Conservation (phyloP, 345 rosid species). For the Schrenkiella parvula region DNA sequence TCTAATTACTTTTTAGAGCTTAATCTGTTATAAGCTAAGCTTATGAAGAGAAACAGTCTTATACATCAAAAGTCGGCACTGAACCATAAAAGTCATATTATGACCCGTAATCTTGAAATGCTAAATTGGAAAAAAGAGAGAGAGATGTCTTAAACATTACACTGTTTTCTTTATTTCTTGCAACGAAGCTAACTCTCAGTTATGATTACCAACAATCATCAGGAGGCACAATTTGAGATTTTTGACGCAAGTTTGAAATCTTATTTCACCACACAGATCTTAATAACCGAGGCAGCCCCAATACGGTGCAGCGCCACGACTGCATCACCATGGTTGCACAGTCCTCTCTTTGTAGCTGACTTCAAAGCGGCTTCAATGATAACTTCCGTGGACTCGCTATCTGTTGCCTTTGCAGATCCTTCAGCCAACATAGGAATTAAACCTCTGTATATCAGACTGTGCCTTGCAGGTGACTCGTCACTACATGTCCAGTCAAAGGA, state of each 20-base stretch:
- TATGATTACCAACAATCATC: slow-evolving; percentile 30
- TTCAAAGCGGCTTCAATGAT: slow-evolving; percentile 67
- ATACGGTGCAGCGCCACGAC: slow-evolving; percentile 82
- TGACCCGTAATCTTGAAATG: neutral
- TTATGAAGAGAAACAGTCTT: slow-evolving; percentile 12
- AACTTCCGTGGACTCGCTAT: slow-evolving; percentile 80
- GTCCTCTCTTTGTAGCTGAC: slow-evolving; percentile 57
- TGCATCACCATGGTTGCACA: slow-evolving; percentile 75
- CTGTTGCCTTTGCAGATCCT: slow-evolving; percentile 93
- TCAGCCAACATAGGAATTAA: slow-evolving; percentile 76
- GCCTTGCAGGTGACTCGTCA: slow-evolving; percentile 90
- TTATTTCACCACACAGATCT: slow-evolving; percentile 80
- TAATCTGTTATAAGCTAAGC: slow-evolving; percentile 22
- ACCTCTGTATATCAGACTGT: slow-evolving; percentile 81
- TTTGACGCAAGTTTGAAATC: neutral
- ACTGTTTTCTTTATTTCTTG: slow-evolving; percentile 20
- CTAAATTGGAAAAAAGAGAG: neutral
- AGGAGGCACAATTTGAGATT: slow-evolving; percentile 13
- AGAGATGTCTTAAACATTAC: neutral
- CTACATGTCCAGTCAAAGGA: slow-evolving; percentile 87
- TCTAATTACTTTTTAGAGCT: neutral
- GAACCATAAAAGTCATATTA: neutral
- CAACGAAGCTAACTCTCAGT: slow-evolving; percentile 14
- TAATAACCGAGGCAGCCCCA: slow-evolving; percentile 80
- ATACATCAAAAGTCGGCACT: slow-evolving; percentile 3